These are phyloP conservation scores for Cornus controversa DNA, from an alignment of 148 eudicot genomes.

Conservation along the genomic window DNA sequence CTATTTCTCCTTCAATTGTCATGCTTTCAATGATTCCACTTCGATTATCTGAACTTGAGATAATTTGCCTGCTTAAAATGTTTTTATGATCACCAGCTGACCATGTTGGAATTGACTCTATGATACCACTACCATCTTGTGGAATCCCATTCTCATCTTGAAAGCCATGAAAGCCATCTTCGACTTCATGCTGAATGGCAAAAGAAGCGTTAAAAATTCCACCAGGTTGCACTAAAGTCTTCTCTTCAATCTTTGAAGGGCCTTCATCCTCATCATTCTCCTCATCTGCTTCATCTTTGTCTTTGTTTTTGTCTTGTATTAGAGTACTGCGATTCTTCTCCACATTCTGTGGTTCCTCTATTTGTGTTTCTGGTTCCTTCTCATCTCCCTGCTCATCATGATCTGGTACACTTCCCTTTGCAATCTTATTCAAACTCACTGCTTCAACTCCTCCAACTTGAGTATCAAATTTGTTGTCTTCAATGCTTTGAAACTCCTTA, in stretches of 20 bases:
- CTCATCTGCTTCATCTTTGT: background rate
- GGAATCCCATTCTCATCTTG: slow-evolving; percentile 21
- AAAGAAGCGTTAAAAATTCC: background rate
- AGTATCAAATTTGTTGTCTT: background rate
- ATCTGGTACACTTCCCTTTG: too few species aligned
- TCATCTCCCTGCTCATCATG: slow-evolving; percentile 4
- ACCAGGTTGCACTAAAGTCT: background rate
- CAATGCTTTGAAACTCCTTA: too few species aligned
- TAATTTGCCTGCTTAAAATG: background rate
- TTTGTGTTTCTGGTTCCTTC: background rate
- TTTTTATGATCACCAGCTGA: background rate
- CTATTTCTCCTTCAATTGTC: background rate
- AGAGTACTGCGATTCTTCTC: background rate
- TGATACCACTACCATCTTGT: background rate
- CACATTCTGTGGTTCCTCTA: background rate
- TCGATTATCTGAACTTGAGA: background rate
- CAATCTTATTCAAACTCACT: background rate
- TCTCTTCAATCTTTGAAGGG: background rate
- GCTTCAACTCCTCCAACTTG: background rate
- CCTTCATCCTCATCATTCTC: background rate
- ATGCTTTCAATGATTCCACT: background rate
- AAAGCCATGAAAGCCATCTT: slow-evolving; percentile 9
- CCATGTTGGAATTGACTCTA: background rate
- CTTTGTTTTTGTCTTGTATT: background rate
- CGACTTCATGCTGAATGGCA: background rate